phyloP scores from a whole-genome alignment of 139 green algal species.

The Spirogloea muscicola region DNA sequence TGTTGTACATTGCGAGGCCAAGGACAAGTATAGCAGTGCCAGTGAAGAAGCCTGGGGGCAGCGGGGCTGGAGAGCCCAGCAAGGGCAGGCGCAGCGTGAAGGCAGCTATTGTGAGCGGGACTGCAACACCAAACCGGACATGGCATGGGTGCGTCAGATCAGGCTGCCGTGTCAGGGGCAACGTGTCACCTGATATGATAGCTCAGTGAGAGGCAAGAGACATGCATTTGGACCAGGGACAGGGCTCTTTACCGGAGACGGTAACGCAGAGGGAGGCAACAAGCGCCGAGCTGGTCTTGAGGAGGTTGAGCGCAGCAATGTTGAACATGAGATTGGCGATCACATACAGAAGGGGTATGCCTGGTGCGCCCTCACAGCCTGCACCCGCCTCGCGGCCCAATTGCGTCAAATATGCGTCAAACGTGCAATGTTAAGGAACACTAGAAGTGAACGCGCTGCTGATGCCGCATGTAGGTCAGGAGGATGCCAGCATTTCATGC shows the following conservation, averaged over 20 bases:
- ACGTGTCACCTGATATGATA: too few relatives aligned
- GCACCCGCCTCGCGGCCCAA: too few relatives aligned
- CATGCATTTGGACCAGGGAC: too few relatives aligned
- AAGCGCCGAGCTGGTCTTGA: constrained; percentile 42
- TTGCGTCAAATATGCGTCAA: too few relatives aligned
- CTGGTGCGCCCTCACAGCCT: constrained; percentile 60
- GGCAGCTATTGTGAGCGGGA: constrained; percentile 73
- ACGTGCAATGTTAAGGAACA: too few relatives aligned
- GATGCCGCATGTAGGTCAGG: too few relatives aligned
- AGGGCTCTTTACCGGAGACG: constrained; percentile 22
- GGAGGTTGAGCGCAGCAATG: constrained; percentile 56
- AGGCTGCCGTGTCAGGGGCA: constrained; percentile 43
- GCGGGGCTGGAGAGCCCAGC: constrained; percentile 52
- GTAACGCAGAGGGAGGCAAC: neutral
- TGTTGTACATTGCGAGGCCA: constrained; percentile 68
- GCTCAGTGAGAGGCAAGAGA: too few relatives aligned
- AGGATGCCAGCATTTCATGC: too few relatives aligned
- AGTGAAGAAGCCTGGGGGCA: constrained; percentile 60
- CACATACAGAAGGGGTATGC: constrained; percentile 69
- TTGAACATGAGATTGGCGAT: constrained; percentile 75
- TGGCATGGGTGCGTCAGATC: constrained; percentile 61
- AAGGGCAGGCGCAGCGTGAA: constrained; percentile 72
- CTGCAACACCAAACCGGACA: constrained; percentile 59
- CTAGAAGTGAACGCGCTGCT: too few relatives aligned
- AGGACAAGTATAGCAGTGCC: constrained; percentile 59